These are phyloP conservation scores for Venturia carpophila DNA, from an alignment of 2,329 filamentous ascomycete species.

Conservation along the genomic window DNA sequence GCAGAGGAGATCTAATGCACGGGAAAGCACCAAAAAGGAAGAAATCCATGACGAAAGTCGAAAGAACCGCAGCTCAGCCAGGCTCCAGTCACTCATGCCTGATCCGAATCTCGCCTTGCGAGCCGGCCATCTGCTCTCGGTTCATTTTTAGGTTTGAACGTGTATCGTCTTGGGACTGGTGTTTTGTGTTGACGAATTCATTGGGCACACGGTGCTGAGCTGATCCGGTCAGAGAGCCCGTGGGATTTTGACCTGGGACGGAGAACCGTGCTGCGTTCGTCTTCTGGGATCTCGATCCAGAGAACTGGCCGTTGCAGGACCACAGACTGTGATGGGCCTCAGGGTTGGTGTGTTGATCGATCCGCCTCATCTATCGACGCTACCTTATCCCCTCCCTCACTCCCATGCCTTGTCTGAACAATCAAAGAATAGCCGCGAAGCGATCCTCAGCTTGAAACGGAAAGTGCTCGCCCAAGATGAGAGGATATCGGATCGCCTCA, in stretches of 20 bases:
- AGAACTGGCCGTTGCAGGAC: not conserved
- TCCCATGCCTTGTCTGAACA: not conserved
- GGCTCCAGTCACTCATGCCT: not conserved
- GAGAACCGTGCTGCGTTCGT: not conserved
- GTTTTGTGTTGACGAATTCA: not conserved
- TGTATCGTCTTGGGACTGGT: not conserved
- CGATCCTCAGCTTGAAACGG: not conserved
- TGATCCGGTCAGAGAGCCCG: not conserved
- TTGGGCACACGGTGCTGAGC: not conserved
- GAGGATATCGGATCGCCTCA: not conserved
- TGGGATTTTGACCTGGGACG: not conserved
- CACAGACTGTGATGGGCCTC: constrained; percentile 4
- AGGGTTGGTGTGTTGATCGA: not conserved
- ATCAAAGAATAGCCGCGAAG: constrained; percentile 5
- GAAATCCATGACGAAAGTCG: not conserved
- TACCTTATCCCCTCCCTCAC: not conserved
- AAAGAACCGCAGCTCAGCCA: not conserved
- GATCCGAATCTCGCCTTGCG: not conserved
- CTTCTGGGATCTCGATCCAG: not conserved
- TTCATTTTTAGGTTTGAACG: not conserved
- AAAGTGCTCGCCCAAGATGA: not conserved
- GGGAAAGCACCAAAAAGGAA: not conserved
- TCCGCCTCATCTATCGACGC: constrained; percentile 5
- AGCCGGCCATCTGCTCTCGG: not conserved
- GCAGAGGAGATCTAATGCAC: constrained; percentile 1